A percentile compares a stretch with the other conserved stretches of the same genome.
Evolutionary conservation across 305 asterid genomes (phyloP).

Genomic region (Fraxinus nigra): DNA sequence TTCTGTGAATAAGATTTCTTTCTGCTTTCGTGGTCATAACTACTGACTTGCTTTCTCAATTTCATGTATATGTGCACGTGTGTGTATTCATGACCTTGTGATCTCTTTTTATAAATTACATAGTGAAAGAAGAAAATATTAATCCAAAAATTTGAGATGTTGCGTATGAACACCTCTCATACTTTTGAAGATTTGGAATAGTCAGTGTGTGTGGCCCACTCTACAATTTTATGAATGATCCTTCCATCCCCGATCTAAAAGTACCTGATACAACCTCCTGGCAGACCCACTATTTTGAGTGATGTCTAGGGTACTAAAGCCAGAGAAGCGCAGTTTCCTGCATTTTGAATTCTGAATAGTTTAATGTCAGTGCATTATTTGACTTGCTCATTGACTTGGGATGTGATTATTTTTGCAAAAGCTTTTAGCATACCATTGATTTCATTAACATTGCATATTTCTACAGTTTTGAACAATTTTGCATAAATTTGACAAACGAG

Average conservation of each 20-base stretch:
- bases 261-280: neutral
- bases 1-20: neutral
- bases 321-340: neutral
- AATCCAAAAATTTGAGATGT: neutral
- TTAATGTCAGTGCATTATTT: conserved; percentile 10
- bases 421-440: conserved; percentile 10
- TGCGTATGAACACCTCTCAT: neutral
- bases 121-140: neutral
- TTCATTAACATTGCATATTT: conserved; percentile 21
- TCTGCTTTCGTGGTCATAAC: neutral
- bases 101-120: neutral
- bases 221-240: neutral
- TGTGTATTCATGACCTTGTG: neutral
- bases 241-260: neutral
- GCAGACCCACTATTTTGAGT: neutral
- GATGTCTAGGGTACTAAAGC: neutral
- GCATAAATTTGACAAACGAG: conserved; percentile 57
- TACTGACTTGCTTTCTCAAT: neutral
- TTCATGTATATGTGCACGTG: neutral
- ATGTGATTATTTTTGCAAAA: conserved; percentile 16
- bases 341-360: conserved; percentile 4
- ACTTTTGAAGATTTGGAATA: neutral
- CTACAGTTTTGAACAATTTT: conserved; percentile 57
- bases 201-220: neutral
- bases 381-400: conserved; percentile 16